Conservation (phyloP, 768 basidiomycete genomes). For the Lentinus brumalis region DNA sequence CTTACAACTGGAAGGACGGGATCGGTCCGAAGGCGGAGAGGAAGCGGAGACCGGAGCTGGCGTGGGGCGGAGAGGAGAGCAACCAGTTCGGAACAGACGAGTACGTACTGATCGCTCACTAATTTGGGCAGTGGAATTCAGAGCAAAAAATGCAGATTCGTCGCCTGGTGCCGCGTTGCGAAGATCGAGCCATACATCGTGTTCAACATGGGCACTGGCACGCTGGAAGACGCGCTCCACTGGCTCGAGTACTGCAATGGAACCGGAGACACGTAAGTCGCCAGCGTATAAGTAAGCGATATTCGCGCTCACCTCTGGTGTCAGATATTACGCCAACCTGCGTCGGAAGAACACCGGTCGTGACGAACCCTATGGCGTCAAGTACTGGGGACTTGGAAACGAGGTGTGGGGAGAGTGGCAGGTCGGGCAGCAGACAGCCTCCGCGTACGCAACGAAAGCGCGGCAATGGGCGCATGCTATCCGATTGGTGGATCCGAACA, state of each 20-base stretch:
- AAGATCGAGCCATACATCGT: slow-evolving; percentile 61
- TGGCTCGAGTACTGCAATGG: slow-evolving; percentile 70
- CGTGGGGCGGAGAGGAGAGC: slow-evolving; percentile 61
- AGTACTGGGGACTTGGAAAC: slow-evolving; percentile 48
- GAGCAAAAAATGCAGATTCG: slow-evolving; percentile 42
- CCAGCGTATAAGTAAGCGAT: background rate
- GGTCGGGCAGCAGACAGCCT: slow-evolving; percentile 56
- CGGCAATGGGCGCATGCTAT: slow-evolving; percentile 66
- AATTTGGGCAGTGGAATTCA: background rate
- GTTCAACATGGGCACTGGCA: slow-evolving; percentile 67
- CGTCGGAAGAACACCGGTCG: slow-evolving; percentile 56
- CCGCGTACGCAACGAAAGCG: slow-evolving; percentile 57
- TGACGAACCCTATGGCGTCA: slow-evolving; percentile 51
- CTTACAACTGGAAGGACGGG: slow-evolving; percentile 44
- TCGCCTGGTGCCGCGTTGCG: slow-evolving; percentile 53
- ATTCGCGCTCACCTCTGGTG: background rate
- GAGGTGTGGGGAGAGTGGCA: slow-evolving; percentile 62
- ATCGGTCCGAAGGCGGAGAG: slow-evolving; percentile 52
- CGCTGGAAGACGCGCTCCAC: slow-evolving; percentile 57
- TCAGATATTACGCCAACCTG: slow-evolving; percentile 53
- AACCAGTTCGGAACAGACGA: slow-evolving; percentile 60
- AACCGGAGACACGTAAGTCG: slow-evolving; percentile 35
- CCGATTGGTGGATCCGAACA: slow-evolving; percentile 54
- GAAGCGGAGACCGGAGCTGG: slow-evolving; percentile 58
- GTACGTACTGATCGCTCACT: slow-evolving; percentile 7